A percentile compares a stretch with the other conserved stretches of the same genome.
phyloP scores from a whole-genome alignment of 2,329 filamentous ascomycete genomes.

The Penicillium palitans region DNA sequence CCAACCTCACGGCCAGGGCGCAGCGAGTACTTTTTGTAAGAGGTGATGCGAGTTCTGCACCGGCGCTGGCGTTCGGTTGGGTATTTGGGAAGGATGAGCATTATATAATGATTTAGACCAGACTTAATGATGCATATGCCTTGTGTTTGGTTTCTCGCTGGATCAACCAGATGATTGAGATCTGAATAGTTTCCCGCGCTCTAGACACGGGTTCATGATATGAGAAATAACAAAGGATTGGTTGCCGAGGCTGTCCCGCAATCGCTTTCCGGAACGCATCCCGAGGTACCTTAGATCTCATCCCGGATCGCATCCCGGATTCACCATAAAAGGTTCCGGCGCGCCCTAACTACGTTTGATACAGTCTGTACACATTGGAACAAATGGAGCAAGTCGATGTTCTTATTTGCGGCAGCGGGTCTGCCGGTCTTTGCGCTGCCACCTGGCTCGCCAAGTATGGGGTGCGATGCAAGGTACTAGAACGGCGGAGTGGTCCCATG shows the following conservation, averaged over 20 bases:
- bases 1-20: conserved; percentile 47
- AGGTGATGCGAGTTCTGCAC: conserved; percentile 32
- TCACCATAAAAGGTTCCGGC: conserved; percentile 10
- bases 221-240: not conserved
- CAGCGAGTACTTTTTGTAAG: conserved; percentile 51
- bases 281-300: conserved; percentile 16
- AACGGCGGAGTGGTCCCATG: conserved; percentile 57
- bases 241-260: not conserved
- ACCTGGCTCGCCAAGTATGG: conserved; percentile 61
- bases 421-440: conserved; percentile 62
- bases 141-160: not conserved
- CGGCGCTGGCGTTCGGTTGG: conserved; percentile 38
- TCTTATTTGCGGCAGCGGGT: conserved; percentile 62
- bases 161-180: not conserved
- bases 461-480: conserved; percentile 59
- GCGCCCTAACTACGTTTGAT: not conserved
- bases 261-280: conserved; percentile 10
- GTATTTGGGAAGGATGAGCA: conserved; percentile 25
- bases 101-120: conserved; percentile 41
- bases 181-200: not conserved
- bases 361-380: not conserved
- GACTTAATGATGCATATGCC: conserved; percentile 33
- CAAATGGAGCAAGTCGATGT: conserved; percentile 49
- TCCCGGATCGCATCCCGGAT: conserved; percentile 21
- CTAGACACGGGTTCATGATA: not conserved